Base-by-base conservation (phyloP, 192 early-diverging fungal species). In the Coemansia sp. region DNA sequence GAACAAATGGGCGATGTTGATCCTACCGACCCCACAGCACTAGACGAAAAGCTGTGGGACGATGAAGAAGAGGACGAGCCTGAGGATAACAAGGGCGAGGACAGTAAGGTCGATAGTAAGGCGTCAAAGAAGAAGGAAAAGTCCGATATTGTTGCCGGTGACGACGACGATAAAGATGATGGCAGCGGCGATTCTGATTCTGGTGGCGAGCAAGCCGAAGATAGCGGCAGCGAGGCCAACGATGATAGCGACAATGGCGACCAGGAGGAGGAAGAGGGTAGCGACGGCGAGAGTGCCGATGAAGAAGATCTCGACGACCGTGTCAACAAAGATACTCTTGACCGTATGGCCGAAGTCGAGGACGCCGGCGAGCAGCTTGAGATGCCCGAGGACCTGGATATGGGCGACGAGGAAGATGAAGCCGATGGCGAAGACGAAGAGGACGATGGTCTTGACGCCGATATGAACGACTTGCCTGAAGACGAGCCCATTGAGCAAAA, bases 31-130 rank as follows among this genome's bases (percentile, higher is more conserved):
- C 92, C 93, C 1, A 91, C 95, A 62, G 91, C 92, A 0, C 88
- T 99, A 24, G 97, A 99, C 70, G 96, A 99, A 68, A 96, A 97
- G 86, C 88, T 99, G 88, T 99, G 97, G 97, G 93, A 91, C 55
- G 96, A 95, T 73, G 84, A 88, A 18, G 77, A 88, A 39, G 81
- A 86, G 39, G 76, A 87, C 13, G 73, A 85, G 47, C 79, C 83
- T 22, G 76, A 88, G n/a, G 76, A 78, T 47, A 70, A 81, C 20
- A 75, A 75, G 53, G 79, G 80, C 18, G 78, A 87, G 33, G 82
- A 86, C 61, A 80, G 77, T 64, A 79, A 86, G 33, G 79, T 84
- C 40, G 85, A 87, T 29, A 70, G 68, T 78, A 79, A 86, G 36
- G 84, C 80, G 0, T 81, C 84, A 46, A 68, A 62, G 69, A 60